Base-by-base conservation (phyloP, 2,329 filamentous ascomycete species). In the Botrytis galanthina region DNA sequence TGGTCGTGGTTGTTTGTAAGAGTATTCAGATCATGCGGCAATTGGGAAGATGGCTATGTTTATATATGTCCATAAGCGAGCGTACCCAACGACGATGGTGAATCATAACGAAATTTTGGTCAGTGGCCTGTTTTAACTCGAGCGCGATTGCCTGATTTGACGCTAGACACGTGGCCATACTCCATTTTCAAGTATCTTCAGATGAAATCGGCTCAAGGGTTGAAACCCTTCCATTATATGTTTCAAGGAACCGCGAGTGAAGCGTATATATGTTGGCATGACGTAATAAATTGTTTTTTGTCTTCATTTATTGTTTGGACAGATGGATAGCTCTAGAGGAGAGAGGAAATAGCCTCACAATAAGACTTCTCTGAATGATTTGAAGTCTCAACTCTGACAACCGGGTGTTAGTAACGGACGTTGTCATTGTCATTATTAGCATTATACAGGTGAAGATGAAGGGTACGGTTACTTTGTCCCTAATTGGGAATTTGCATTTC, bases 131-230 rank as follows among this genome's bases (percentile, higher is more conserved):
- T 42, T 57, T 57, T 68, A 16, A 39, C n/a, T 68, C n/a, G 35
- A 67, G 32, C 7, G 64, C 35, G 35, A 68, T 37, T 57, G 48
- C 35, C 64, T 68, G 57, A 57, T 68, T 48, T 42, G 48, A 68
- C 66, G 66, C 66, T 68, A 68, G 66, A 68, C 66, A 68, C 66
- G 66, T 68, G 66, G 35, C 66, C 66, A 57, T 68, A 9, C 66
- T 68, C 66, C 66, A 68, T 68, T 68, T 68, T 57, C 37, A 54
- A 68, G 66, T 57, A 8, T 26, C n/a, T 57, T 44, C 66, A 68
- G 66, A 68, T 26, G 66, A 68, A n/a, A 32, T 18, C 32, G 1
- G 35, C 29, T 54, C 46, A n/a, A n/a, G 37, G 48, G 48, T 57
- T 29, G 35, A 22, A 32, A 39, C 66, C 16, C n/a, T 42, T 68